Percentiles rank a stretch among this genome's conserved stretches.
Evolutionary conservation across 164 flowering plant species (phyloP).

Genomic region (Magnolia officinalis): DNA sequence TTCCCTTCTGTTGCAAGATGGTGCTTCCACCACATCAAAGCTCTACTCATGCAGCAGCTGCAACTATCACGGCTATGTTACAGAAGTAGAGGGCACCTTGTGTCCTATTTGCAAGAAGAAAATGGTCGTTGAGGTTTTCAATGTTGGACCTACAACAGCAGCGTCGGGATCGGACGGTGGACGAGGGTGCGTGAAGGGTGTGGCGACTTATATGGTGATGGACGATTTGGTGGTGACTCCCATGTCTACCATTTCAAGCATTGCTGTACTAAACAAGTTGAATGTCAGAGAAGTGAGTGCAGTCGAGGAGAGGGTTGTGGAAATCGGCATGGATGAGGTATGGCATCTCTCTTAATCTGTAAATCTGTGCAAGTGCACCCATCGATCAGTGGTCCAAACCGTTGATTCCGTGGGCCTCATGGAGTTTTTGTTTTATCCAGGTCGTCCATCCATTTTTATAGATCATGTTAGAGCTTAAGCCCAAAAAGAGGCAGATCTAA

Average conservation of each 20-base stretch:
- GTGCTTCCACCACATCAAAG: background rate
- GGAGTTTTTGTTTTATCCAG: too few species aligned
- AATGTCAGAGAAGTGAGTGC: slow-evolving; percentile 25
- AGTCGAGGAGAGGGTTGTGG: slow-evolving; percentile 24
- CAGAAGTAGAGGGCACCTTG: background rate
- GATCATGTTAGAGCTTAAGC: too few species aligned
- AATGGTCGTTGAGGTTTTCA: background rate
- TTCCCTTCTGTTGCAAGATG: background rate
- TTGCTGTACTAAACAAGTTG: slow-evolving; percentile 28
- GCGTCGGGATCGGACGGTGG: background rate
- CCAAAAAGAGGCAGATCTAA: too few species aligned
- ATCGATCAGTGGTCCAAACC: too few species aligned
- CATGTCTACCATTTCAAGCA: slow-evolving; percentile 35
- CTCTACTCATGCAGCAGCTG: too few species aligned
- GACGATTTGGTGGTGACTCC: slow-evolving; percentile 44
- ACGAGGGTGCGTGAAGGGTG: slow-evolving; percentile 33
- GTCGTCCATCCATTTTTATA: too few species aligned
- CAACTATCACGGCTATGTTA: background rate
- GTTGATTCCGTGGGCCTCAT: too few species aligned
- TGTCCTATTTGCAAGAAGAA: background rate
- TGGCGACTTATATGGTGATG: slow-evolving; percentile 41
- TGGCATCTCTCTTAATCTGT: background rate
- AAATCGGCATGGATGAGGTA: slow-evolving; percentile 29
- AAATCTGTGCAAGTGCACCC: background rate
- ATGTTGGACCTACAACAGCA: too few species aligned